Evolutionary conservation across 208 protist genomes (phyloP).

Genomic region (Trichomonas tenax): DNA sequence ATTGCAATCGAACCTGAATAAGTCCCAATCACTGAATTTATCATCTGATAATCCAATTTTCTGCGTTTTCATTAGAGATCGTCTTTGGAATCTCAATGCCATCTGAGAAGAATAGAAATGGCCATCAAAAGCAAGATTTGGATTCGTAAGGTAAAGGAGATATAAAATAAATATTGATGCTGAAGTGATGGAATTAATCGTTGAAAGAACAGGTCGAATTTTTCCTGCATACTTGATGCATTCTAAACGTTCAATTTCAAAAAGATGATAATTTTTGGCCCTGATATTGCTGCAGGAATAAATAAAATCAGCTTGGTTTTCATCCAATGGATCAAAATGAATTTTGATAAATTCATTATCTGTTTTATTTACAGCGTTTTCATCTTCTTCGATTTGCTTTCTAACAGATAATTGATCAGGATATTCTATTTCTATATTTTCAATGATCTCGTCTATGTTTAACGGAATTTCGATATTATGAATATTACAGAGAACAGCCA

Average conservation of each 20-base stretch:
- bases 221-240: neutral
- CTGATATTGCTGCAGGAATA: neutral
- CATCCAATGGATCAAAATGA: neutral
- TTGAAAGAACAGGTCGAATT: neutral
- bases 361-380: neutral
- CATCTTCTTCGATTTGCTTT: neutral
- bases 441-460: neutral
- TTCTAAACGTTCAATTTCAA: neutral
- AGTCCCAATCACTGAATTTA: neutral
- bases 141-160: neutral
- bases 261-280: neutral
- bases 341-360: neutral
- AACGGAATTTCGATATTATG: neutral
- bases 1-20: neutral
- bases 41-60: neutral
- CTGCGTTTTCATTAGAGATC: neutral
- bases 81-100: neutral
- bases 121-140: neutral
- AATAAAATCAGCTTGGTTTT: neutral
- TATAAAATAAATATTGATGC: neutral
- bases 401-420: neutral
- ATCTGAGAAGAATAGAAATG: neutral
- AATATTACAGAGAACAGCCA: neutral
- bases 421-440: neutral
- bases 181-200: neutral